Conservation (phyloP, 139 green algal species). For the Auxenochlorella pyrenoidosa region DNA sequence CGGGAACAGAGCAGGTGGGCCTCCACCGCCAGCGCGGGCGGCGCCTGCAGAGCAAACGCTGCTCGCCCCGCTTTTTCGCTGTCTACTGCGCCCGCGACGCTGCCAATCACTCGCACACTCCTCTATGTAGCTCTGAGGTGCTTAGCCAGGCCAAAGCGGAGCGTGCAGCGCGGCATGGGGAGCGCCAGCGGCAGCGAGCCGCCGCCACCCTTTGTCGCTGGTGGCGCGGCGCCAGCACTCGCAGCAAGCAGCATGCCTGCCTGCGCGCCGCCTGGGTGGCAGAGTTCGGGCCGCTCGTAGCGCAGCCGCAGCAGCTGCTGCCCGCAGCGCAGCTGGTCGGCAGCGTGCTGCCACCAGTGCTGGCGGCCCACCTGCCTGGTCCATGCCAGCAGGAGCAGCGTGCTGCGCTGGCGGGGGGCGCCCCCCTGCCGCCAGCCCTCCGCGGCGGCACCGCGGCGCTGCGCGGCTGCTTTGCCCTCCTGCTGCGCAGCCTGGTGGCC, state of each 20-base stretch:
- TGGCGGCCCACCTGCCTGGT: conserved; percentile 24
- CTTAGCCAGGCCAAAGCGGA: conserved; percentile 27
- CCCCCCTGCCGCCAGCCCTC: not conserved
- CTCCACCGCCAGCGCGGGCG: not conserved
- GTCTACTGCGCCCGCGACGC: not conserved
- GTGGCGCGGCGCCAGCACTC: not conserved
- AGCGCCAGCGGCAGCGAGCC: conserved; percentile 1
- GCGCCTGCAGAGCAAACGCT: not conserved
- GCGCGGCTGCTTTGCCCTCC: conserved; percentile 55
- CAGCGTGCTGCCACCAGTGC: conserved; percentile 19
- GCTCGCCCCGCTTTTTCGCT: not conserved
- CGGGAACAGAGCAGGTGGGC: conserved; percentile 21
- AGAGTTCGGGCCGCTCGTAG: not conserved
- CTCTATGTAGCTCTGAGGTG: not conserved
- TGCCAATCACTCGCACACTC: not conserved
- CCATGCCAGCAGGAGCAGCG: conserved; percentile 1
- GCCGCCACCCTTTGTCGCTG: not conserved
- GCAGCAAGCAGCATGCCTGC: not conserved
- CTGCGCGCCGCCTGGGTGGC: conserved; percentile 28
- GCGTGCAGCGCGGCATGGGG: conserved; percentile 5
- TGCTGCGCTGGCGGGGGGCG: not conserved
- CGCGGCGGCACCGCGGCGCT: conserved; percentile 10
- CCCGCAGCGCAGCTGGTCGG: not conserved
- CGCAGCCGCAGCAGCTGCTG: not conserved
- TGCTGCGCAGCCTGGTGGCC: conserved; percentile 54